phyloP scores from a whole-genome alignment of 2,329 filamentous ascomycete genomes.

The Cordyceps cicadae region DNA sequence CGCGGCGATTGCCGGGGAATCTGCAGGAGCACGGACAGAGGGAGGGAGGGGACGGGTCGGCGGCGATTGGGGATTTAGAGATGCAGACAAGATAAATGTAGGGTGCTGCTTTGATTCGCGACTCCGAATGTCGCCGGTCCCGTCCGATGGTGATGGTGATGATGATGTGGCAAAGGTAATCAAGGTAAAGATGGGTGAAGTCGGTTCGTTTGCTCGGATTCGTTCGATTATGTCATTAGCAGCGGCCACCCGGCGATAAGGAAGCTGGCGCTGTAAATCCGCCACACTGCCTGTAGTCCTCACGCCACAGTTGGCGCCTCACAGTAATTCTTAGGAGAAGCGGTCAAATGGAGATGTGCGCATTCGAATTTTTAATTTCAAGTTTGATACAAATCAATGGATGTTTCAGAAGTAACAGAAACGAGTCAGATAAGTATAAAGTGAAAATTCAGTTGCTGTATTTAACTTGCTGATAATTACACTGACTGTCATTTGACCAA shows the following conservation, averaged over 20 bases:
- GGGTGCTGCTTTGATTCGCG: not conserved
- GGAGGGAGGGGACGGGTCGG: too few relatives aligned
- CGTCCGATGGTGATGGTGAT: not conserved
- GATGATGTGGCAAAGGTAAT: too few relatives aligned
- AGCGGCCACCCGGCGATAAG: not conserved
- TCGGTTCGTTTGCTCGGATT: not conserved
- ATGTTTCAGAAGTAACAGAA: too few relatives aligned
- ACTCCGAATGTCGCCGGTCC: not conserved
- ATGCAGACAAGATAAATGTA: not conserved
- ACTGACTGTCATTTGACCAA: too few relatives aligned
- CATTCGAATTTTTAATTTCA: not conserved
- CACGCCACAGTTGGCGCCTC: too few relatives aligned
- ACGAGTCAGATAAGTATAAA: too few relatives aligned
- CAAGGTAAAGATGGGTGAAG: not conserved
- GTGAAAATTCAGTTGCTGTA: too few relatives aligned
- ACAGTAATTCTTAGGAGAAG: too few relatives aligned
- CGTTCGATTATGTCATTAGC: slow-evolving; percentile 1
- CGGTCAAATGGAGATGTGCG: not conserved
- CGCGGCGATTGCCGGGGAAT: not conserved
- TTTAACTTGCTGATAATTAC: too few relatives aligned
- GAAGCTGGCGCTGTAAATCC: not conserved
- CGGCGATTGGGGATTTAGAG: too few relatives aligned
- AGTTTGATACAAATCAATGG: too few relatives aligned
- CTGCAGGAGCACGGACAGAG: not conserved
- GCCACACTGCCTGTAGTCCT: not conserved